These are phyloP conservation scores for Trichoderma oligosporum DNA, from an alignment of 2,329 filamentous ascomycete genomes.

Conservation along the genomic window DNA sequence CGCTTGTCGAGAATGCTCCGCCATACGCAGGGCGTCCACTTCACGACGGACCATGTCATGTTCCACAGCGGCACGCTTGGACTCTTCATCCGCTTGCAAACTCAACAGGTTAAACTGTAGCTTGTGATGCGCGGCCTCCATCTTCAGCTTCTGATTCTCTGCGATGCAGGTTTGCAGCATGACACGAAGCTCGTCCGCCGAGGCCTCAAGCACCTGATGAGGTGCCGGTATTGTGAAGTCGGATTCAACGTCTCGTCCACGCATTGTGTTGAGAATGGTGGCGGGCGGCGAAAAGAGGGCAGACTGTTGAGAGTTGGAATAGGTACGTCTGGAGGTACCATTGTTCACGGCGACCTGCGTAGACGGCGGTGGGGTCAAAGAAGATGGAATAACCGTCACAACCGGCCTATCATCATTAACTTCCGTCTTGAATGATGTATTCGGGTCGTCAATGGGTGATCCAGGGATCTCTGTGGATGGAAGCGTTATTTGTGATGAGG, in stretches of 20 bases:
- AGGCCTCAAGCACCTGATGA: constrained; percentile 50
- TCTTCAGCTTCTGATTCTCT: constrained; percentile 62
- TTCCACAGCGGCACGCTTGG: constrained; percentile 84
- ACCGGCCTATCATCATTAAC: constrained; percentile 44
- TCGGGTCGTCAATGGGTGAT: constrained; percentile 50
- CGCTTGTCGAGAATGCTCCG: constrained; percentile 64
- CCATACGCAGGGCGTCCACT: constrained; percentile 75
- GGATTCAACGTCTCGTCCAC: constrained; percentile 30
- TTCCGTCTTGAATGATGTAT: constrained; percentile 49
- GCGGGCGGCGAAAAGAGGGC: constrained; percentile 53
- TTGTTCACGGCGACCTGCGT: constrained; percentile 43
- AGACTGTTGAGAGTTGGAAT: constrained; percentile 44
- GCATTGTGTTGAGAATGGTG: constrained; percentile 40
- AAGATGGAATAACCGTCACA: constrained; percentile 53
- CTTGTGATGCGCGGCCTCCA: constrained; percentile 85
- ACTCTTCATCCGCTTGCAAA: constrained; percentile 78
- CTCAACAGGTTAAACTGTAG: constrained; percentile 81
- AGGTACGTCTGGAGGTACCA: constrained; percentile 29
- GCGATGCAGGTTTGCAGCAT: constrained; percentile 54
- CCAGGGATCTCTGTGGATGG: constrained; percentile 54
- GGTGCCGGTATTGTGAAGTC: constrained; percentile 48
- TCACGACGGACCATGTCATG: constrained; percentile 87
- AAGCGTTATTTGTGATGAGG: constrained; percentile 53
- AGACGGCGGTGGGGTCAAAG: constrained; percentile 55
- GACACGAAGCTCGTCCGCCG: constrained; percentile 52